These are phyloP conservation scores for Tetracladium marchalianum DNA, from an alignment of 495 filamentous ascomycete genomes.

Conservation along the genomic window DNA sequence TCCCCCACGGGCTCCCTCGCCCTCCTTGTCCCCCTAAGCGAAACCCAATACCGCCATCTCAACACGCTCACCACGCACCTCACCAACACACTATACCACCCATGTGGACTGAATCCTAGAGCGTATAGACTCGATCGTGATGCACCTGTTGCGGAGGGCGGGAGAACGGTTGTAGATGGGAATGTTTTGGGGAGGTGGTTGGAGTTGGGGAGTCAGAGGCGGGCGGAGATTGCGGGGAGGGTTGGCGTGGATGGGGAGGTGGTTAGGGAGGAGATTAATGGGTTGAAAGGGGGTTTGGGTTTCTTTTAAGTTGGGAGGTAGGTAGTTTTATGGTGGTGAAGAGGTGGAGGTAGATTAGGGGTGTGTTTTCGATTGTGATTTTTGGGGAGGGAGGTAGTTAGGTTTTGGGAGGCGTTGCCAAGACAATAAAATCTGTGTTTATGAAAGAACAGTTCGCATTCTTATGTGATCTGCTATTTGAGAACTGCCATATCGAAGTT, in stretches of 20 bases:
- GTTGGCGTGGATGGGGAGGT: constrained; percentile 55
- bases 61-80: constrained; percentile 75
- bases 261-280: constrained; percentile 49
- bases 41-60: constrained; percentile 74
- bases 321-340: no score
- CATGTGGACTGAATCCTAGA: constrained; percentile 72
- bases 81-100: constrained; percentile 60
- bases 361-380: no score
- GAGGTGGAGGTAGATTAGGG: no score
- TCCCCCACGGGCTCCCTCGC: constrained; percentile 67
- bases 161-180: constrained; percentile 42
- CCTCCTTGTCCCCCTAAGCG: constrained; percentile 66
- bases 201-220: constrained; percentile 56
- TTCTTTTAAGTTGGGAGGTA: constrained; percentile 9
- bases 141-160: constrained; percentile 18
- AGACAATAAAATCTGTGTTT: no score
- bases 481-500: no score
- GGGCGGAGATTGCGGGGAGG: constrained; percentile 58
- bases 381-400: no score
- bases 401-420: no score
- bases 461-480: no score
- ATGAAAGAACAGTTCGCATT: no score
- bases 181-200: constrained; percentile 49
- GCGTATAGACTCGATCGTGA: constrained; percentile 47
- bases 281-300: constrained; percentile 18